A percentile compares a stretch with the other conserved stretches of the same genome.
These are phyloP conservation scores for Tylopilus intermedius DNA, from an alignment of 768 basidiomycete genomes.

Conservation along the genomic window DNA sequence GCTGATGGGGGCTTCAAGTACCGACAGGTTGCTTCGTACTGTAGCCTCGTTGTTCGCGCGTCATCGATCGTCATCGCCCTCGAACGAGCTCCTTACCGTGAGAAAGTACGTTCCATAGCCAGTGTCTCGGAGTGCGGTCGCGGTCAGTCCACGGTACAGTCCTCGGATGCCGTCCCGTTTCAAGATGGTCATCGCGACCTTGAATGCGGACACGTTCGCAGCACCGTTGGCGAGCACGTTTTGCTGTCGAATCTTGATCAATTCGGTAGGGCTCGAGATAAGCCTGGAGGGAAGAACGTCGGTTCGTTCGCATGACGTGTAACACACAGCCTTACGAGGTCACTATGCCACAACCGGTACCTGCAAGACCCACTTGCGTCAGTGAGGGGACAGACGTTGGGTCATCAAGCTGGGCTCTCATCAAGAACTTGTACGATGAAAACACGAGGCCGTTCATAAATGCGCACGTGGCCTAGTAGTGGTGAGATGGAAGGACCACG, in stretches of 20 bases:
- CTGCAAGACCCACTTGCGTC: conserved; percentile 67
- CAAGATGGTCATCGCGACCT: conserved; percentile 55
- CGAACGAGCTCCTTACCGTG: conserved; percentile 42
- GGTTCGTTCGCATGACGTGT: not conserved
- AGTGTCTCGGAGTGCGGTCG: conserved; percentile 58
- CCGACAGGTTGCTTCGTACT: conserved; percentile 58
- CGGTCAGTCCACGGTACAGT: conserved; percentile 70
- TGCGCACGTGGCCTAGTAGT: too few relatives aligned
- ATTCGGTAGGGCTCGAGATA: conserved; percentile 78
- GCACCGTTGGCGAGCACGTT: conserved; percentile 35
- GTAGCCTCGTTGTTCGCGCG: conserved; percentile 5
- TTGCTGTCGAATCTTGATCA: conserved; percentile 85
- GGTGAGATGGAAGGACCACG: too few relatives aligned
- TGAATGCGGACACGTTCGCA: conserved; percentile 41
- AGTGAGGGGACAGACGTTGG: conserved; percentile 49
- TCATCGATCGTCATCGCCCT: not conserved
- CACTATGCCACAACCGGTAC: conserved; percentile 72
- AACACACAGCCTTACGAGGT: conserved; percentile 54
- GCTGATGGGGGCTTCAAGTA: conserved; percentile 16
- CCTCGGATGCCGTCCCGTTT: conserved; percentile 54
- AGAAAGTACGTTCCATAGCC: conserved; percentile 87
- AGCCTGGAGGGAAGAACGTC: conserved; percentile 38
- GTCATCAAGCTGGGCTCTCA: conserved; percentile 42
- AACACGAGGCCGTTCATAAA: conserved; percentile 69
- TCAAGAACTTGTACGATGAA: conserved; percentile 54